Percentiles rank a stretch among this genome's conserved stretches.
Conservation (phyloP, 768 basidiomycete genomes). For the Phylloporus rhodoxanthus region DNA sequence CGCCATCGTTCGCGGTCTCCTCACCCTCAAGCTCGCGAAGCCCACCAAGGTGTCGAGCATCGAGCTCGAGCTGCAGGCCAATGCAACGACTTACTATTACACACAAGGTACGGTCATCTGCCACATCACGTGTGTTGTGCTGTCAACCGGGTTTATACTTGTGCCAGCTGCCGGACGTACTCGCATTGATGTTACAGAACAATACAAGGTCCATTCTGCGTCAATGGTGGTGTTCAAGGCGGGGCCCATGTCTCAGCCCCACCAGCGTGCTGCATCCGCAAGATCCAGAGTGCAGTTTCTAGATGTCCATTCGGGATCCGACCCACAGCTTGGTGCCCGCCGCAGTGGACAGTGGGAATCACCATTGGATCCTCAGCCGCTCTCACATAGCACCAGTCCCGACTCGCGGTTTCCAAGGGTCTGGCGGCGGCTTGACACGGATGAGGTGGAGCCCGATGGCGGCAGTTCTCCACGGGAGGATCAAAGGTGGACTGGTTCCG, state of each 20-base stretch:
- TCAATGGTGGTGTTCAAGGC: conserved; percentile 72
- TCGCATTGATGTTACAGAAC: conserved; percentile 71
- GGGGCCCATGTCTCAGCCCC: conserved; percentile 32
- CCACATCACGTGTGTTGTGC: not conserved
- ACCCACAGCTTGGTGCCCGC: not conserved
- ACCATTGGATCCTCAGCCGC: not conserved
- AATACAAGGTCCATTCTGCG: conserved; percentile 66
- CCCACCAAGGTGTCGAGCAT: conserved; percentile 84
- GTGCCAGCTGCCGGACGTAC: conserved; percentile 57
- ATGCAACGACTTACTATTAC: conserved; percentile 70
- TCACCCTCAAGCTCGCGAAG: conserved; percentile 61
- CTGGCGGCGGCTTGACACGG: conserved; percentile 8
- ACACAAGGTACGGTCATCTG: conserved; percentile 62
- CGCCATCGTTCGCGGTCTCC: conserved; percentile 58
- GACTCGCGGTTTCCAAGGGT: conserved; percentile 6
- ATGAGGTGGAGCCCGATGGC: conserved; percentile 1
- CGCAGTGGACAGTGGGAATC: not conserved
- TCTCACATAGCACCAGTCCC: conserved; percentile 9
- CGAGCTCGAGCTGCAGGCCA: conserved; percentile 72
- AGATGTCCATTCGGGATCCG: not conserved
- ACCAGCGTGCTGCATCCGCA: conserved; percentile 10
- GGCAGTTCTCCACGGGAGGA: not conserved
- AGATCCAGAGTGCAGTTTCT: conserved; percentile 14
- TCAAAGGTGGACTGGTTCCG: conserved; percentile 13
- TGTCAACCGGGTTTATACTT: not conserved